phyloP scores from a whole-genome alignment of 495 filamentous ascomycete species.

The Cercophora newfieldiana region DNA sequence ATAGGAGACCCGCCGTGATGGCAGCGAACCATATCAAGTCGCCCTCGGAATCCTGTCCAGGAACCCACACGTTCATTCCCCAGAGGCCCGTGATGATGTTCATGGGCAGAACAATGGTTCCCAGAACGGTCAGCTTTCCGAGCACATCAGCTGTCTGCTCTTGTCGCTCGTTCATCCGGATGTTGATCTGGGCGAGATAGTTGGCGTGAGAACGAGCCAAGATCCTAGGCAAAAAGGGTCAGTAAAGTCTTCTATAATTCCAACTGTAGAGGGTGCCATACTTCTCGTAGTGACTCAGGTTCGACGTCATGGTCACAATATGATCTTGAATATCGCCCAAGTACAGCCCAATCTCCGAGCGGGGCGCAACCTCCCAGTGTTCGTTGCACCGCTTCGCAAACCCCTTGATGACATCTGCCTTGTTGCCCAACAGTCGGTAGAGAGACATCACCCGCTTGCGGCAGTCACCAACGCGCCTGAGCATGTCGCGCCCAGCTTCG shows the following conservation, averaged over 20 bases:
- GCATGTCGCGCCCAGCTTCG: slow-evolving; percentile 75
- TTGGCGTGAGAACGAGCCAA: slow-evolving; percentile 91
- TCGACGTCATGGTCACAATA: slow-evolving; percentile 96
- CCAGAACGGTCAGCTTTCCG: slow-evolving; percentile 91
- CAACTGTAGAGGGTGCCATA: slow-evolving; percentile 43
- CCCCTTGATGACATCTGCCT: slow-evolving; percentile 97
- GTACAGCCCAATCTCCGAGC: slow-evolving; percentile 93
- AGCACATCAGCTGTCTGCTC: slow-evolving; percentile 94
- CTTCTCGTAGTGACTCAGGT: slow-evolving; percentile 95
- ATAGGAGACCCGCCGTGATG: slow-evolving; percentile 72
- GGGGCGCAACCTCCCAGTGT: slow-evolving; percentile 93
- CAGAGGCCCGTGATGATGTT: slow-evolving; percentile 98
- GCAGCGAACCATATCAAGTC: slow-evolving; percentile 58
- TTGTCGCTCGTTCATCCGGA: slow-evolving; percentile 94
- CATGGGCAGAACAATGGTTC: slow-evolving; percentile 96
- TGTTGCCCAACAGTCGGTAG: slow-evolving; percentile 90
- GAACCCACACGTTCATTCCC: slow-evolving; percentile 98
- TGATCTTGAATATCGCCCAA: slow-evolving; percentile 98
- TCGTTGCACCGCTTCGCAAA: slow-evolving; percentile 99
- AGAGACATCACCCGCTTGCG: slow-evolving; percentile 94
- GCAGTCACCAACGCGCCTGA: slow-evolving; percentile 86
- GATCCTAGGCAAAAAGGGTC: slow-evolving; percentile 55
- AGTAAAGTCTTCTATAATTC: slow-evolving; percentile 3
- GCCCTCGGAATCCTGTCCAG: slow-evolving; percentile 69
- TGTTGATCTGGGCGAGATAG: slow-evolving; percentile 90